These are phyloP conservation scores for Phytophthora constricta DNA, from an alignment of 352 stramenopile genomes.

Conservation along the genomic window DNA sequence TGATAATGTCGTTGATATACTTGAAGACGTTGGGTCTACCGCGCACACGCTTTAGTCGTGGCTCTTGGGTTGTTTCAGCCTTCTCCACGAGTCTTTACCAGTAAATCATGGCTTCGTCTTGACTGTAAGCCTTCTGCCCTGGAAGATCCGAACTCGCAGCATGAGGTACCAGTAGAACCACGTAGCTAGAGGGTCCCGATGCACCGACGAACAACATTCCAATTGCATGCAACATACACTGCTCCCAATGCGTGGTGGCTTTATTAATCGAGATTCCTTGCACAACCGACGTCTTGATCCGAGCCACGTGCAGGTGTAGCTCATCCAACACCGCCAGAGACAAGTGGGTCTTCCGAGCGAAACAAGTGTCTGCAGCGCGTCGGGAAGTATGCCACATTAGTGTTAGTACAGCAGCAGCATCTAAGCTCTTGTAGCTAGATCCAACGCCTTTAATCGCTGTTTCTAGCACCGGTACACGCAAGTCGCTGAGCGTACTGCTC, in stretches of 20 bases:
- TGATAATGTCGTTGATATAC: too few species aligned
- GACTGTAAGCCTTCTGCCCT: constrained; percentile 3
- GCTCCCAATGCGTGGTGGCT: too few species aligned
- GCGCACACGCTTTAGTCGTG: not conserved
- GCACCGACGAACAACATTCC: constrained; percentile 6
- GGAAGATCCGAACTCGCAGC: constrained; percentile 1
- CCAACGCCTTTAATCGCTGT: not conserved
- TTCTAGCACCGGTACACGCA: too few species aligned
- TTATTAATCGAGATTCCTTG: constrained; percentile 6
- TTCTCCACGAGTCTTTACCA: not conserved
- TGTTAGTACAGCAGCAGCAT: too few species aligned
- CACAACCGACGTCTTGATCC: not conserved
- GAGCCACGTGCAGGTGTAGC: constrained; percentile 5
- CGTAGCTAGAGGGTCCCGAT: constrained; percentile 1
- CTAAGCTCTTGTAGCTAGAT: too few species aligned
- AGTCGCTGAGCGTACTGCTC: constrained; percentile 1
- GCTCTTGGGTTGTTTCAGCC: not conserved
- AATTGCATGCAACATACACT: too few species aligned
- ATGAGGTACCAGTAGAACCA: not conserved
- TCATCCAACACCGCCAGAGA: not conserved
- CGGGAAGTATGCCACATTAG: too few species aligned
- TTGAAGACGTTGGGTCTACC: too few species aligned
- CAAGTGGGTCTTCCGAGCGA: not conserved
- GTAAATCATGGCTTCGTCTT: constrained; percentile 8
- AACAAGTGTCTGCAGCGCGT: too few species aligned